Base-by-base conservation (phyloP, 306 rosid species). In the Trifolium repens region DNA sequence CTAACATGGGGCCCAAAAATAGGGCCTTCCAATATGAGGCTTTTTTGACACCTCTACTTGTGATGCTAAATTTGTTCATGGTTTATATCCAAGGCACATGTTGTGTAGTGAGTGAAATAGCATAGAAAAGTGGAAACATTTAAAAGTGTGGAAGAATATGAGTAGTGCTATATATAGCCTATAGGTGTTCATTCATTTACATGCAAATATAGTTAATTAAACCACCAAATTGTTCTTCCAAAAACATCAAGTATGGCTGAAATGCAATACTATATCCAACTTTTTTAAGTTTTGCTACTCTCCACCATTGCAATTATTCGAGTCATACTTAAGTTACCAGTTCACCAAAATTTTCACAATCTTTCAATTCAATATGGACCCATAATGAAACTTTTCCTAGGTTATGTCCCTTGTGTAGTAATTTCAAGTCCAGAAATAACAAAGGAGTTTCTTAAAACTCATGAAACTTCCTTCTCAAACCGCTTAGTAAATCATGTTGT, bases 211-310 rank as follows among this genome's bases (percentile, higher is more conserved):
- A 13, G 11, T 44, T 44, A 37, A 17, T 55, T 8, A 19, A 54
- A 54, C 60, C 4, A 53, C 0, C 14, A 54, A 16, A 17, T 54
- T 19, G 8, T 54, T 54, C 60, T 54, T 54, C 60, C 12, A 54
- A 57, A 3, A 9, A 22, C 24, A 22, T 57, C n/a, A 57, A 10
- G 34, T 57, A 57, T 24, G 35, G 34, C 34, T 57, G 63, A 57
- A 57, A 57, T 57, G n/a, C 35, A 57, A 57, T 22, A 57, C 63
- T 24, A 57, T 57, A 57, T 57, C 63, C 35, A 57, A 57, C 63
- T 57, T 24, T 57, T 57, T 13, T 55, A 22, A 3, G 26, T 55
- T 3, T 55, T 22, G 34, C 34, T 55, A 11, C 2, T 55, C 7
- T 55, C 62, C 32, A 55, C 62, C 27, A 55, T 22, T 1, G 62